Evolutionary conservation across 768 basidiomycete genomes (phyloP).

Genomic region (Scleroderma bovista): DNA sequence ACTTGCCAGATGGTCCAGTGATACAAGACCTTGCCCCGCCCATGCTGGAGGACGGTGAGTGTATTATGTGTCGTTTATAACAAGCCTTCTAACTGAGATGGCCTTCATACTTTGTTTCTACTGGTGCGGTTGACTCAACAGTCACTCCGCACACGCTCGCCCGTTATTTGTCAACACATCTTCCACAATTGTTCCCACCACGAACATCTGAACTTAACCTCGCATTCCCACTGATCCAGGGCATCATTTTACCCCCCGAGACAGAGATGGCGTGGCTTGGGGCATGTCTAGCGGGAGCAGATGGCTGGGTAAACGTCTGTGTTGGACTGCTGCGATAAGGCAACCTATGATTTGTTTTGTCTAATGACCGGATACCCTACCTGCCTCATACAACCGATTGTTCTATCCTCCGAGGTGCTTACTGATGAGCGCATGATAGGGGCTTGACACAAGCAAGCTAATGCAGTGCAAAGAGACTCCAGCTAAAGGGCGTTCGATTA

Average conservation of each 20-base stretch:
- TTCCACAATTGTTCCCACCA: slow-evolving; percentile 76
- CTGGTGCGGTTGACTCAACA: slow-evolving; percentile 24
- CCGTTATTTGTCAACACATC: slow-evolving; percentile 59
- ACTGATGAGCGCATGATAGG: not conserved
- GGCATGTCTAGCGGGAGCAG: slow-evolving; percentile 84
- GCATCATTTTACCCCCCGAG: slow-evolving; percentile 75
- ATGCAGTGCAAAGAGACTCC: too few relatives aligned
- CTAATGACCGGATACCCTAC: not conserved
- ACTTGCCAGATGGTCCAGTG: slow-evolving; percentile 86
- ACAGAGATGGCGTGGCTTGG: slow-evolving; percentile 95
- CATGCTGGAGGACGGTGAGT: slow-evolving; percentile 67
- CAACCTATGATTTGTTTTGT: not conserved
- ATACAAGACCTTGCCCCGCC: slow-evolving; percentile 88
- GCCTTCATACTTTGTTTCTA: not conserved
- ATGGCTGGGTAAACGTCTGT: slow-evolving; percentile 93
- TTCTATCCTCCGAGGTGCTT: not conserved
- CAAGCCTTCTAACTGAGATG: slow-evolving; percentile 1
- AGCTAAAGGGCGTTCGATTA: too few relatives aligned
- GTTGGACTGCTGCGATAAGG: slow-evolving; percentile 47
- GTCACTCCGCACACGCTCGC: slow-evolving; percentile 70
- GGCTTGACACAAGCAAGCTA: too few relatives aligned
- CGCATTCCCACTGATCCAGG: slow-evolving; percentile 80
- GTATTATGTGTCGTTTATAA: not conserved
- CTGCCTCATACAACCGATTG: not conserved
- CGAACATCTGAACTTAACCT: slow-evolving; percentile 42